Base-by-base conservation (phyloP, 2,329 filamentous ascomycete genomes). In the Epichloe typhina region DNA sequence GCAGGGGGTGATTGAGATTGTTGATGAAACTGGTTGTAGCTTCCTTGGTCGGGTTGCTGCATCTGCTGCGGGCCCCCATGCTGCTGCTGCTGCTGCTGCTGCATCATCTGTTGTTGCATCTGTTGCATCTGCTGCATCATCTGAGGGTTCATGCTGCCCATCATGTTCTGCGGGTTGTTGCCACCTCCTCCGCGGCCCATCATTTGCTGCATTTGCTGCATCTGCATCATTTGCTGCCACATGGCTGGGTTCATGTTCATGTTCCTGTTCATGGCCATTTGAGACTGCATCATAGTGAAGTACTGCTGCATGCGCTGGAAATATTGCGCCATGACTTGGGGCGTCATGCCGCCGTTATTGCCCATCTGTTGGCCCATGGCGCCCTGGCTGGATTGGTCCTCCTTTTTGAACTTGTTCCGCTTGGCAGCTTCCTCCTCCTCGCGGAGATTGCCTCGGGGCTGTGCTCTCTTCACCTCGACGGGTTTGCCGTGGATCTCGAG, bases 271-370 rank as follows among this genome's bases (percentile, higher is more conserved):
- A 91, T 91, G 46, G 83, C 84, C 79, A 94, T 88, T 64, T 93
- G 85, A 61, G 91, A 87, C 68, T 95, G 89, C 88, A 95, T 93
- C 78, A 95, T 83, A 52, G 84, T 76, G 67, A 96, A 94, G 69
- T 95, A 95, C 65, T 95, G 88, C 68, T 98, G 93, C 91, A 98
- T 97, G 46, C 90, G 82, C 66, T 95, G 88, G 82, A 93, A 95
- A 70, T 97, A 96, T 66, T 96, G 90, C 2, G 93, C 93, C 89
- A 97, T 96, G 74, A 95, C 84, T 62, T 95, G 89, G 0, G 91
- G 91, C 19, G 87, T 94, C 86, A 97, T 94, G 55, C 85, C 84
- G 48, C 74, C 33, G 31, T n/a, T 65, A 62, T 71, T 67, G 46
- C 64, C 70, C 66, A 70, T 69, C 54, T 71, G 68, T 53, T 68